Evolutionary conservation across 306 rosid genomes (phyloP).

Genomic region (Rosa rugosa): DNA sequence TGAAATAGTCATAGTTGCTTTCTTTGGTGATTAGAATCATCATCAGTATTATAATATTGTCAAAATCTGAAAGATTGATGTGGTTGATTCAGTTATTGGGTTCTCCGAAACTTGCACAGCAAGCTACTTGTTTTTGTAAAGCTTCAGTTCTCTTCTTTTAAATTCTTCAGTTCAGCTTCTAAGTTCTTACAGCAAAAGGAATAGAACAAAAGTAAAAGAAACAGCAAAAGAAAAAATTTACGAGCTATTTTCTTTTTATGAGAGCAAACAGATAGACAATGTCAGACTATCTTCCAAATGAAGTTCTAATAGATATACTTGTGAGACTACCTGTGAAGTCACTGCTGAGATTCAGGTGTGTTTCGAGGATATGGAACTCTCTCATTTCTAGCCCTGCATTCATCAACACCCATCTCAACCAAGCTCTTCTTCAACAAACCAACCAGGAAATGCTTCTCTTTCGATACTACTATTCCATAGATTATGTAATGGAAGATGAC

Average conservation of each 20-base stretch:
- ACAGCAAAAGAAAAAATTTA: no score
- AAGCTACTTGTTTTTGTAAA: no score
- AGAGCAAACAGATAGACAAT: not conserved
- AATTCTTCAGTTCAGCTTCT: not conserved
- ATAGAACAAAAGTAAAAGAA: not conserved
- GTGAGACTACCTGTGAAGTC: not conserved
- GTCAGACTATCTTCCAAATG: not conserved
- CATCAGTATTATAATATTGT: no score
- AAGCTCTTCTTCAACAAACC: not conserved
- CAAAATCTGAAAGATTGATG: no score
- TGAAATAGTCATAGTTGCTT: no score
- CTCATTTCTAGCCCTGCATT: constrained; percentile 2
- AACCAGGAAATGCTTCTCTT: not conserved
- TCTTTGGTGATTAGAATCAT: no score
- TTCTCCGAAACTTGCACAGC: no score
- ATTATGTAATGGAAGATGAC: not conserved
- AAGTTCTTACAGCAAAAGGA: not conserved
- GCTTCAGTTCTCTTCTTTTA: not conserved
- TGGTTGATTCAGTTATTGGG: no score
- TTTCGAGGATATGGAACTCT: not conserved
- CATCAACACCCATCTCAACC: not conserved
- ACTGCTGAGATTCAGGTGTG: not conserved
- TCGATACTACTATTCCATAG: not conserved
- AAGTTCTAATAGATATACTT: not conserved
- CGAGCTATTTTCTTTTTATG: not conserved